Evolutionary conservation across 202 grass and related monocot species (phyloP).

Genomic region (Zizania palustris): DNA sequence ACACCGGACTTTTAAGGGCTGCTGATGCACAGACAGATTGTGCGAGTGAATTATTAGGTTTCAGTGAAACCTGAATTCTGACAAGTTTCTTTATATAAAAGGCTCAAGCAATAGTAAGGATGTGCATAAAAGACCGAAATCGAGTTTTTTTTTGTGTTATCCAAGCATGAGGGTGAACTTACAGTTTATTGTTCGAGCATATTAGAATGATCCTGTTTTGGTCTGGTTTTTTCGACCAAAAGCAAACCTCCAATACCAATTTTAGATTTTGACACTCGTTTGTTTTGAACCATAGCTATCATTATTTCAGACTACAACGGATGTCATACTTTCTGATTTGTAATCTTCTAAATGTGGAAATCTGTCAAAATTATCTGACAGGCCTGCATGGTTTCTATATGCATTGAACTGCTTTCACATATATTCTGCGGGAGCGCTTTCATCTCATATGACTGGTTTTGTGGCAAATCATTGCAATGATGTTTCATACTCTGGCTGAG

Average conservation of each 20-base stretch:
- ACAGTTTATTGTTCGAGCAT: not conserved
- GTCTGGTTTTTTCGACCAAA: not conserved
- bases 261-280: conserved; percentile 1
- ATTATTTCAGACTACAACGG: conserved; percentile 1
- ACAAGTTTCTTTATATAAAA: conserved; percentile 16
- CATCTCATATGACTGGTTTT: conserved; percentile 51
- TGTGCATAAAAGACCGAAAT: not conserved
- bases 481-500: conserved; percentile 47
- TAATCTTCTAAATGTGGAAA: too few relatives aligned
- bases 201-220: conserved; percentile 24
- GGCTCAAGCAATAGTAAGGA: conserved; percentile 16
- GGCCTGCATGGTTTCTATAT: too few relatives aligned
- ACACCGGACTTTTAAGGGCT: conserved; percentile 6
- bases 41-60: conserved; percentile 1
- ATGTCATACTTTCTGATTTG: too few relatives aligned
- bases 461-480: conserved; percentile 41
- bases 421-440: conserved; percentile 46
- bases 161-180: not conserved
- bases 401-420: conserved; percentile 54
- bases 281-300: conserved; percentile 28
- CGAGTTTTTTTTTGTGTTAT: conserved; percentile 15
- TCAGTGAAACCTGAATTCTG: conserved; percentile 1
- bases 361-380: too few relatives aligned
- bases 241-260: conserved; percentile 22
- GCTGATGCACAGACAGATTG: not conserved